Conservation (phyloP, 805 yeast species). For the Candida tibetensis region DNA sequence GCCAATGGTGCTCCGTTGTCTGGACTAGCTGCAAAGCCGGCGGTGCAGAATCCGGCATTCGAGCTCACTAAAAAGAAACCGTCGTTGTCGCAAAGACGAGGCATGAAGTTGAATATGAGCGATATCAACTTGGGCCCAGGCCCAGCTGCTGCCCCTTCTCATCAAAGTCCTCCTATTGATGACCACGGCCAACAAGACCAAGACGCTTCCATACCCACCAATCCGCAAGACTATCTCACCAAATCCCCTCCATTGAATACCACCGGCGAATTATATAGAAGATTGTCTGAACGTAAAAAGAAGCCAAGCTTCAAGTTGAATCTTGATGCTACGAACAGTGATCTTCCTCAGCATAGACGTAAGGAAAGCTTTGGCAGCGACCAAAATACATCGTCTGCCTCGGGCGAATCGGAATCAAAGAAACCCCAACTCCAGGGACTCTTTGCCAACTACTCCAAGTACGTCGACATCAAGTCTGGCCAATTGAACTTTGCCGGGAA, state of each 20-base stretch:
- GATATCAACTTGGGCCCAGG: slow-evolving; percentile 15
- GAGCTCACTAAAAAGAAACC: slow-evolving; percentile 29
- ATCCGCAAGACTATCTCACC: background rate
- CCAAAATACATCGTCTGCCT: slow-evolving; percentile 9
- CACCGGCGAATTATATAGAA: slow-evolving; percentile 35
- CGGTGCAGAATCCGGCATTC: slow-evolving; percentile 1
- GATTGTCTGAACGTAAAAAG: slow-evolving; percentile 37
- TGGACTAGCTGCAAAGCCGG: background rate
- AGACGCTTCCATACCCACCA: background rate
- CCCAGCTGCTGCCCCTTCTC: slow-evolving; percentile 1
- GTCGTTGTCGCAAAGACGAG: slow-evolving; percentile 53
- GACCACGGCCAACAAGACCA: background rate
- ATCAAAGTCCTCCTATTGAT: background rate
- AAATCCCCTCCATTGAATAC: slow-evolving; percentile 16
- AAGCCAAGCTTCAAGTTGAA: slow-evolving; percentile 40
- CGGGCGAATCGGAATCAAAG: slow-evolving; percentile 9
- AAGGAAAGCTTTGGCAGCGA: slow-evolving; percentile 4
- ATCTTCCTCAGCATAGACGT: slow-evolving; percentile 8
- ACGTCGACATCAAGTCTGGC: slow-evolving; percentile 89
- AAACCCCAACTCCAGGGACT: slow-evolving; percentile 51
- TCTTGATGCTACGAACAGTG: slow-evolving; percentile 19
- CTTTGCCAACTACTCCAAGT: slow-evolving; percentile 82
- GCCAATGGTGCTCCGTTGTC: background rate
- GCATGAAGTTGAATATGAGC: slow-evolving; percentile 47
- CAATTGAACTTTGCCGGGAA: slow-evolving; percentile 90